Evolutionary conservation across 2,329 filamentous ascomycete species (phyloP).

Genomic region (Penicillium paneum): DNA sequence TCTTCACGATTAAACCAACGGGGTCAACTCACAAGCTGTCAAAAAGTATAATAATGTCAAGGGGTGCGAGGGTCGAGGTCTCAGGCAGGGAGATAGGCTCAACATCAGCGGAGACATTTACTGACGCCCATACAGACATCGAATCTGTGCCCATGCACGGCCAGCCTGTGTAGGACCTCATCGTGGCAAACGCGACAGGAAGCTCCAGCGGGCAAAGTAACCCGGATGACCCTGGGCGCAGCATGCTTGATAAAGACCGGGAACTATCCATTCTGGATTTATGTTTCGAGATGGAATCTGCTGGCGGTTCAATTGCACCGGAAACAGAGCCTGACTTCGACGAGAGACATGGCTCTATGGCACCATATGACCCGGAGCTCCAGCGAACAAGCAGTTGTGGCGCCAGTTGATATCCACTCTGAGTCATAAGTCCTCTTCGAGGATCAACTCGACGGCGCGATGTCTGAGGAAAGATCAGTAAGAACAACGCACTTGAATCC

Average conservation of each 20-base stretch:
- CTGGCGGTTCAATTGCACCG: background rate
- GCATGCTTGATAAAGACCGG: background rate
- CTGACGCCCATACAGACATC: conserved; percentile 19
- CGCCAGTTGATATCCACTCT: conserved; percentile 1
- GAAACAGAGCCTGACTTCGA: background rate
- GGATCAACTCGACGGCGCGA: background rate
- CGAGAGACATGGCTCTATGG: conserved; percentile 1
- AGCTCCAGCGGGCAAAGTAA: conserved; percentile 16
- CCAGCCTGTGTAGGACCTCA: conserved; percentile 13
- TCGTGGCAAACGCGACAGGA: conserved; percentile 22
- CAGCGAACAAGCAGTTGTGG: conserved; percentile 19
- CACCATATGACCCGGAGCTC: conserved; percentile 24
- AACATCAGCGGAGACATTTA: conserved; percentile 28
- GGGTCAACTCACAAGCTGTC: conserved; percentile 33
- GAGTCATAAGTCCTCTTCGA: background rate
- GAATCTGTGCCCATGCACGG: conserved; percentile 13
- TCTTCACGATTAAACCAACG: background rate
- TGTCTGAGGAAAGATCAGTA: conserved; percentile 13
- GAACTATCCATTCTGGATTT: background rate
- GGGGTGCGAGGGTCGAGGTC: conserved; percentile 21
- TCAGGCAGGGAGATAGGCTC: conserved; percentile 18
- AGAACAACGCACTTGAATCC: background rate
- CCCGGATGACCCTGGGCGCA: background rate
- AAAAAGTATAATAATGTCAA: conserved; percentile 37
- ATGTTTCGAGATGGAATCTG: background rate